phyloP scores from a whole-genome alignment of 148 eudicot species.

The Rhododendron kiyosumense region DNA sequence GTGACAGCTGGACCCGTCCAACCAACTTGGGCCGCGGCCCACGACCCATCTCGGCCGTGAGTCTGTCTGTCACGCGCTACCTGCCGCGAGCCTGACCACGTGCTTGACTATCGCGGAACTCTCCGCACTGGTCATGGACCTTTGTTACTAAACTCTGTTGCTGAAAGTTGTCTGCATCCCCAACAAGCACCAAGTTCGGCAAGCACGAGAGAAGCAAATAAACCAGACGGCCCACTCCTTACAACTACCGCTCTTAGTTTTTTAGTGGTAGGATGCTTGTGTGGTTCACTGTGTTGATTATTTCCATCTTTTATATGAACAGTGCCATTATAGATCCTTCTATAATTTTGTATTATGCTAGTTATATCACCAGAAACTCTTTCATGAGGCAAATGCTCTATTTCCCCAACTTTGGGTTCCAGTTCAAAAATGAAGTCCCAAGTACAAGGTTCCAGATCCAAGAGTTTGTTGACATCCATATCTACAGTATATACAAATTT shows the following conservation, averaged over 20 bases:
- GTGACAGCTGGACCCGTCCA: too few relatives aligned
- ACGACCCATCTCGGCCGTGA: too few relatives aligned
- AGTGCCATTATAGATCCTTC: constrained; percentile 28
- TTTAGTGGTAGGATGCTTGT: constrained; percentile 21
- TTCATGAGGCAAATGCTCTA: constrained; percentile 58
- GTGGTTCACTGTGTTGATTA: constrained; percentile 17
- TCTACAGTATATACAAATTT: constrained; percentile 95
- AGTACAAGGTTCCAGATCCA: constrained; percentile 62
- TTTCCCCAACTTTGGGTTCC: constrained; percentile 65
- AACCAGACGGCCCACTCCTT: constrained; percentile 94
- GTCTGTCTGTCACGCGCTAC: too few relatives aligned
- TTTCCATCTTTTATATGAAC: constrained; percentile 25
- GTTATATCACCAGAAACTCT: constrained; percentile 54
- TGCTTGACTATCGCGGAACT: too few relatives aligned
- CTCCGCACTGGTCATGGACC: too few relatives aligned
- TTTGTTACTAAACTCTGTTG: too few relatives aligned
- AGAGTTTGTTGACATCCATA: constrained; percentile 72
- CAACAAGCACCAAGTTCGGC: constrained; percentile 96
- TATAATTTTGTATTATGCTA: constrained; percentile 37
- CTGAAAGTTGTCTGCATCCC: too few relatives aligned
- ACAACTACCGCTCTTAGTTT: constrained; percentile 83
- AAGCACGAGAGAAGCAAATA: constrained; percentile 95
- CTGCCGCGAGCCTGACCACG: too few relatives aligned
- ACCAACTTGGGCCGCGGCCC: too few relatives aligned
- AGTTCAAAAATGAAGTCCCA: constrained; percentile 74